Evolutionary conservation across 148 eudicot genomes (phyloP), one percentile per base, ranked within the genome.

Genomic region (Nepenthes mirabilis): DNA sequence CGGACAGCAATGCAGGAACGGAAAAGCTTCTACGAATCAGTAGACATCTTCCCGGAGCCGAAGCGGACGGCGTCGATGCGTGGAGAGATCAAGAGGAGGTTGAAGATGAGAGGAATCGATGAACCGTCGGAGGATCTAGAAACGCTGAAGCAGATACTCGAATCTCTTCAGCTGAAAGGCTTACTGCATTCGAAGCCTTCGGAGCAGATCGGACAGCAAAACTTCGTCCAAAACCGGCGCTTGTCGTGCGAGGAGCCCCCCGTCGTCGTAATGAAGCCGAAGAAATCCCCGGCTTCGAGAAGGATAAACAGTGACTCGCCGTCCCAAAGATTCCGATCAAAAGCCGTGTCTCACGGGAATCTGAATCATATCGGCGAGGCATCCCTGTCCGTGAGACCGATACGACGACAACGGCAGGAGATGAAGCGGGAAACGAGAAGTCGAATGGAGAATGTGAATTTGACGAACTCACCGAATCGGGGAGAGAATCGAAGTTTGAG

Each of bases 141-240:
- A 50, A 84, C 95, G 10, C 61, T 89, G 57, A 94, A 84, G 55
- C 89, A 94, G 43, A 86, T 89, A 45, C 86, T 94, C 10, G 97
- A 94, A 67, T 95, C 95, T 49, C 59, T 90, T 43, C 99, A 94
- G 52, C 79, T 94, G 14, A 89, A 94, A 77, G 99, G 97, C 10
- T 79, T 94, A 2, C 71, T 94, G 1, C 97, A 84, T 72, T 76
- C 89, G 1, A 67, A 76, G 3, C 80, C 54, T 52, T 63, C 68
- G 61, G 64, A 65, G 10, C 73, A 65, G 43, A 34, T 56, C 54
- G 57, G 70, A 47, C 73, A 68, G 14, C 59, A 69, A 9, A 88
- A 89, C 57, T 64, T 68, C n/a, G 73, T 82, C 2, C 64, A 71
- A 58, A 81, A 75, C 13, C 78, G 73, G 59, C 73, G 70, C 58